Evolutionary conservation across 139 green algal species (phyloP).

Genomic region (Parachlorella kessleri): DNA sequence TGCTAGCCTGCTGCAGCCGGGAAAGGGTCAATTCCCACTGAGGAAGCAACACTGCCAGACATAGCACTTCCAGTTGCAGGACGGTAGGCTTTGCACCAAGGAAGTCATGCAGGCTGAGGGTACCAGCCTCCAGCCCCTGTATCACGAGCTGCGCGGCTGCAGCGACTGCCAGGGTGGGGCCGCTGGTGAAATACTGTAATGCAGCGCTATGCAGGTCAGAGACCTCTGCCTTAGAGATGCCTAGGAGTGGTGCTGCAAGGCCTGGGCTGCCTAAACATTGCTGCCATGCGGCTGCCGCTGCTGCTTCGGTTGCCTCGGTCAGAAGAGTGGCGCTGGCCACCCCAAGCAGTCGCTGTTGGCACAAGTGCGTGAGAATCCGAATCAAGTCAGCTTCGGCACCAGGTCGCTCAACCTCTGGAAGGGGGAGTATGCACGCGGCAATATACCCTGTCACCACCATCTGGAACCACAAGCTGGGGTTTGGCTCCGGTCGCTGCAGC

Average conservation of each 20-base stretch:
- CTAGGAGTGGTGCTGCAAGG: too few species aligned
- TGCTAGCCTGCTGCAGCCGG: not conserved
- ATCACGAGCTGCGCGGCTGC: conserved; percentile 15
- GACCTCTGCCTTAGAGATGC: not conserved
- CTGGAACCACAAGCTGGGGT: not conserved
- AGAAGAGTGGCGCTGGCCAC: too few species aligned
- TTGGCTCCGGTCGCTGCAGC: too few species aligned
- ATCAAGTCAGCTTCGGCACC: not conserved
- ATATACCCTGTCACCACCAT: not conserved
- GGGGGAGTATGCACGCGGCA: not conserved
- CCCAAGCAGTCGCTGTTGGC: conserved; percentile 1
- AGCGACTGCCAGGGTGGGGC: not conserved
- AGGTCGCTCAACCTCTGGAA: not conserved
- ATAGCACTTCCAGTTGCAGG: conserved; percentile 20
- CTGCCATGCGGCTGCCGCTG: not conserved
- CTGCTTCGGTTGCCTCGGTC: too few species aligned
- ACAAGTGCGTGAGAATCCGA: not conserved
- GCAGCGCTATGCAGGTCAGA: conserved; percentile 1
- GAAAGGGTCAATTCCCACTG: conserved; percentile 8
- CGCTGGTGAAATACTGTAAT: conserved; percentile 14
- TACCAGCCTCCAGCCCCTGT: not conserved
- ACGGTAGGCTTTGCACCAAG: not conserved
- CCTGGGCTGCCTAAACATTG: not conserved
- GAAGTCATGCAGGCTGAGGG: not conserved
- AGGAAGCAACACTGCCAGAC: conserved; percentile 8